Evolutionary conservation across 2,329 filamentous ascomycete species (phyloP).

Genomic region (Teratosphaeriaceae sp.): DNA sequence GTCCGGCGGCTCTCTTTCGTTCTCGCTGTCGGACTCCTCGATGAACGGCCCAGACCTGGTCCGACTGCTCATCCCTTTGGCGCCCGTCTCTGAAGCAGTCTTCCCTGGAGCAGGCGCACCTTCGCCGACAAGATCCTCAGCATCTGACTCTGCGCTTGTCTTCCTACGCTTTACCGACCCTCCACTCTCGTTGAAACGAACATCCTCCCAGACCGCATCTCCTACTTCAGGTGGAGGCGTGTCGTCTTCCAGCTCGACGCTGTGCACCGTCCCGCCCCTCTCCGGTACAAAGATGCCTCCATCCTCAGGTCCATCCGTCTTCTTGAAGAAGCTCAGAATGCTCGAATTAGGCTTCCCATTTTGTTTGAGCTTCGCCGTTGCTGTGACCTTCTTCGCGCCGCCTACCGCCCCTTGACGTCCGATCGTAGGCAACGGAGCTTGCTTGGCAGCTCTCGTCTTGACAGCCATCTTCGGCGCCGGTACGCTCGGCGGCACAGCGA

Average conservation of each 20-base stretch:
- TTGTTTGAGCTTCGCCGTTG: constrained; percentile 30
- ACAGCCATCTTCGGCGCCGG: constrained; percentile 26
- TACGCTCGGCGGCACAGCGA: constrained; percentile 24
- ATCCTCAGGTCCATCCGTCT: constrained; percentile 32
- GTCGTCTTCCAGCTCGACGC: constrained; percentile 3
- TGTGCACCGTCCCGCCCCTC: neutral
- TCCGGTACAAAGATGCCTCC: constrained; percentile 33
- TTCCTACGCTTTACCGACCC: constrained; percentile 39
- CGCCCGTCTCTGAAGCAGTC: neutral
- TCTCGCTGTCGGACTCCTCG: constrained; percentile 61
- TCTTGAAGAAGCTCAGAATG: constrained; percentile 51
- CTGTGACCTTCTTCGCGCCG: constrained; percentile 29
- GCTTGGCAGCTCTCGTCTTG: constrained; percentile 21
- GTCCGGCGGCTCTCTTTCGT: constrained; percentile 26
- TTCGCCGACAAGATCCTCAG: constrained; percentile 5
- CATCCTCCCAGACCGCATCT: constrained; percentile 15
- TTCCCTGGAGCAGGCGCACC: constrained; percentile 38
- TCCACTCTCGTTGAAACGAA: constrained; percentile 39
- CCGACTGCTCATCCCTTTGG: neutral
- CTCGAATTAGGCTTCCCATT: constrained; percentile 42
- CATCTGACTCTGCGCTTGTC: constrained; percentile 12
- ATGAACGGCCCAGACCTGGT: constrained; percentile 54
- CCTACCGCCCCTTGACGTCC: constrained; percentile 22
- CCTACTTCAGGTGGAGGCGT: constrained; percentile 9
- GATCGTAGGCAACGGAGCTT: constrained; percentile 21